Evolutionary conservation across 139 green algal species (phyloP).

Genomic region (Zygnema circumcarinatum): DNA sequence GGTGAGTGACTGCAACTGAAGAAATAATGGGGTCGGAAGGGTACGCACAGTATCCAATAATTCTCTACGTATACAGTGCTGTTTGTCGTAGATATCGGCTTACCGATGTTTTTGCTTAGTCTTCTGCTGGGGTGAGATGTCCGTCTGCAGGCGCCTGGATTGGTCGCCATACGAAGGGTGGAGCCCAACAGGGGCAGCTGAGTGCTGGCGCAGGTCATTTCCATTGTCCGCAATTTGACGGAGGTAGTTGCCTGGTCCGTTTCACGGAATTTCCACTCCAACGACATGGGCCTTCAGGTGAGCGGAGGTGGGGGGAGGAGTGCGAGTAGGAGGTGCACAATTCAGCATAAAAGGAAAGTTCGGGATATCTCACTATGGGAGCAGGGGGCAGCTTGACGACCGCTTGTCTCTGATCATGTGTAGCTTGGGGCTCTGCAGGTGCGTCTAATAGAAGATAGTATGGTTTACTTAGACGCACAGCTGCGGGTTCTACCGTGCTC

Average conservation of each 20-base stretch:
- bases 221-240: constrained; percentile 9
- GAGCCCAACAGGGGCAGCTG: not conserved
- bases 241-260: constrained; percentile 31
- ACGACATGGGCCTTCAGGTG: constrained; percentile 42
- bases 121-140: too few relatives aligned
- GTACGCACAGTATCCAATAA: too few relatives aligned
- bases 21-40: too few relatives aligned
- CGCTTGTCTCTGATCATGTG: too few relatives aligned
- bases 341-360: not conserved
- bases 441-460: constrained; percentile 24
- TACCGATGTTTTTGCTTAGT: too few relatives aligned
- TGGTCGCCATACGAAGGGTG: too few relatives aligned
- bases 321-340: not conserved
- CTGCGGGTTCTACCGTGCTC: not conserved
- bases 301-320: not conserved
- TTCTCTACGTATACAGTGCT: too few relatives aligned
- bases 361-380: not conserved
- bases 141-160: too few relatives aligned
- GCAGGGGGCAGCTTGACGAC: too few relatives aligned
- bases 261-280: constrained; percentile 26
- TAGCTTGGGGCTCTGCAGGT: too few relatives aligned
- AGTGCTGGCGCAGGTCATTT: constrained; percentile 22
- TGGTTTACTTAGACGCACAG: constrained; percentile 37
- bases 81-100: too few relatives aligned
- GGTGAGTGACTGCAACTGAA: too few relatives aligned